Evolutionary conservation across 148 eudicot genomes (phyloP), one percentile per base, ranked within the genome.

Genomic region (Fagopyrum esculentum): DNA sequence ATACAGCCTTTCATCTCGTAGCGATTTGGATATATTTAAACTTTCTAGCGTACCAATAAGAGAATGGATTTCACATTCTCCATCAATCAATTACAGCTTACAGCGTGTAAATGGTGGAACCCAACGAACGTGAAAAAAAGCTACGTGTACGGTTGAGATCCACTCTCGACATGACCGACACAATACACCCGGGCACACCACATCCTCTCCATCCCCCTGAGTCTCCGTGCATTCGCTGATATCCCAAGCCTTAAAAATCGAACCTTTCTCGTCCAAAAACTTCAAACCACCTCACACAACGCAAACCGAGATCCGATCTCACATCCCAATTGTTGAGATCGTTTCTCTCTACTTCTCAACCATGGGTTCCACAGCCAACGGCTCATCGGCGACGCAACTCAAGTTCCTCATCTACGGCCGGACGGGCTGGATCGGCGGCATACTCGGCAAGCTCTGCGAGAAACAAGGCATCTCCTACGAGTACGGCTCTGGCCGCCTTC

Each of bases 341-440:
- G 19, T 40, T 6, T 19, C 63, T 17, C 63, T 6, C 46, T 15
- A 44, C 26, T 74, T 40, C 56, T 63, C 74, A 43, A 16, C 52
- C 12, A 86, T 86, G 89, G 87, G 81, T 49, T 80, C 79, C 75
- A 47, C 85, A 22, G 79, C 75, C 17, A 82, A 80, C 82, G 86
- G 78, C 49, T 74, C 81, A 16, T 57, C 79, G 16, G 71, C 47
- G 35, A 78, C 74, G 72, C 78, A 83, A 43, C 70, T 77, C 16
- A 89, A 91, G 60, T 91, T 91, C 88, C 83, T 91, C 76, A 89
- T 91, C 85, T 91, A 91, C 80, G 97, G 97, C 66, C 84, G 87
- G 4, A 91, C 97, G 17, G 97, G 97, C 15, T 91, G 97, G 96
- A 89, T 91, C 61, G 96, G 96, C 19, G 96, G 96, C 19, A 66